These are phyloP conservation scores for Xylariaceae sp. DNA, from an alignment of 2,329 filamentous ascomycete species.

Conservation along the genomic window DNA sequence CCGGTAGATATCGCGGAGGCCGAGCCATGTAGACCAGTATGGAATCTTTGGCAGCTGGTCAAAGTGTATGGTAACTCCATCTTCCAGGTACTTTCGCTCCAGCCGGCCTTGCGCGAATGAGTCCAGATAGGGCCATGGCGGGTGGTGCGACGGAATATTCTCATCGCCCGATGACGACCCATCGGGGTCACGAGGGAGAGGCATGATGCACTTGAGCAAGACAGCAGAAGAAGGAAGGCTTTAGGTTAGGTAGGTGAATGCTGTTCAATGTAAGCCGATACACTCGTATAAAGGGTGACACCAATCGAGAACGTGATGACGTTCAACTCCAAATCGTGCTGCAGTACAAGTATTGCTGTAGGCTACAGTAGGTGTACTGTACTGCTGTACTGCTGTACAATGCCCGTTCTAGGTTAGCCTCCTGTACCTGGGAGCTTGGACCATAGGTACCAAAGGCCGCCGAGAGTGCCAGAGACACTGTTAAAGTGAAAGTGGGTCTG, in stretches of 20 bases:
- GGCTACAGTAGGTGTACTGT: too few relatives aligned
- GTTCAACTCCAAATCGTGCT: too few relatives aligned
- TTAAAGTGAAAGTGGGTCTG: too few relatives aligned
- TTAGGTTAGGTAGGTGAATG: too few relatives aligned
- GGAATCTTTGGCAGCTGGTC: constrained; percentile 17
- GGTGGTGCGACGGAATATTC: constrained; percentile 6
- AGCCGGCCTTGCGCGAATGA: constrained; percentile 12
- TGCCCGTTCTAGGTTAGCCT: neutral
- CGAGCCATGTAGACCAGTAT: constrained; percentile 11
- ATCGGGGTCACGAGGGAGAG: neutral
- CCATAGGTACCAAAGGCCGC: too few relatives aligned
- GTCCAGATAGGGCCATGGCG: constrained; percentile 22
- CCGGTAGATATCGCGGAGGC: neutral
- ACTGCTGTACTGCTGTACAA: neutral
- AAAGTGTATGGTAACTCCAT: constrained; percentile 28
- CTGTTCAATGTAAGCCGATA: too few relatives aligned
- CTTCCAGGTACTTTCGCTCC: constrained; percentile 22
- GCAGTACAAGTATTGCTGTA: too few relatives aligned
- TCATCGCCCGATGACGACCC: neutral
- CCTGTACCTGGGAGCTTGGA: neutral
- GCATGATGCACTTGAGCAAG: too few relatives aligned
- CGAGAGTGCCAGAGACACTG: too few relatives aligned
- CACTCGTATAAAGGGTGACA: too few relatives aligned
- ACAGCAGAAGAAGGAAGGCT: too few relatives aligned
- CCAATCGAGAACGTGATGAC: too few relatives aligned